A percentile compares a stretch with the other conserved stretches of the same genome.
Conservation (phyloP, 257 asterid genomes). For the Solanum okadae region DNA sequence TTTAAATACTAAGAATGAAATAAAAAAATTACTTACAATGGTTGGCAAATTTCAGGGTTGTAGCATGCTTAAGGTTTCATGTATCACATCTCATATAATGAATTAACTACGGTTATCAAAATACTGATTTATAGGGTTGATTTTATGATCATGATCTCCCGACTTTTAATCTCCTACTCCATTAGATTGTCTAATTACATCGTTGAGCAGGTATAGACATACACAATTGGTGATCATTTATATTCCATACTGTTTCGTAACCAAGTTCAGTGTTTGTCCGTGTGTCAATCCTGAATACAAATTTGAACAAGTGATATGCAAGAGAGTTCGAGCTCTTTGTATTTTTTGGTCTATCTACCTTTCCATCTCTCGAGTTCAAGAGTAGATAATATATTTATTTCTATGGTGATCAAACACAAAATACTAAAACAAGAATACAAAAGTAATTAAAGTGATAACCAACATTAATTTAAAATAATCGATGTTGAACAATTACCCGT, state of each 20-base stretch:
- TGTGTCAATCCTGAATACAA: background rate
- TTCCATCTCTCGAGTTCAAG: background rate
- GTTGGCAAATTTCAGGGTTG: background rate
- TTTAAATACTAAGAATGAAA: no score
- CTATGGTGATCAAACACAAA: background rate
- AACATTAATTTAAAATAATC: background rate
- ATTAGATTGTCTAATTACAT: background rate
- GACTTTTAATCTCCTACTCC: background rate
- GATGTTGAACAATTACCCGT: no score
- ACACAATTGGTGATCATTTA: background rate
- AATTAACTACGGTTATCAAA: background rate
- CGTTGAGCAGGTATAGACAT: background rate
- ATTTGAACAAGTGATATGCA: background rate
- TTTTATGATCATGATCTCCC: background rate
- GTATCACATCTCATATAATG: background rate
- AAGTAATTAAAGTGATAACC: background rate
- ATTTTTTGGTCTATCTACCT: no score
- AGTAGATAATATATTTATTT: background rate
- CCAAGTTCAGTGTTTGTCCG: rapidly evolving
- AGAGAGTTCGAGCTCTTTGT: background rate
- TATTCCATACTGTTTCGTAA: background rate
- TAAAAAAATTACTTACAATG: background rate
- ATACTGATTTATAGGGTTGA: background rate
- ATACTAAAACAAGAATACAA: background rate
- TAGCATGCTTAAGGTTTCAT: background rate